Evolutionary conservation across 1,139 yeast species (phyloP).

Genomic region (Blastobotrys aristatus): DNA sequence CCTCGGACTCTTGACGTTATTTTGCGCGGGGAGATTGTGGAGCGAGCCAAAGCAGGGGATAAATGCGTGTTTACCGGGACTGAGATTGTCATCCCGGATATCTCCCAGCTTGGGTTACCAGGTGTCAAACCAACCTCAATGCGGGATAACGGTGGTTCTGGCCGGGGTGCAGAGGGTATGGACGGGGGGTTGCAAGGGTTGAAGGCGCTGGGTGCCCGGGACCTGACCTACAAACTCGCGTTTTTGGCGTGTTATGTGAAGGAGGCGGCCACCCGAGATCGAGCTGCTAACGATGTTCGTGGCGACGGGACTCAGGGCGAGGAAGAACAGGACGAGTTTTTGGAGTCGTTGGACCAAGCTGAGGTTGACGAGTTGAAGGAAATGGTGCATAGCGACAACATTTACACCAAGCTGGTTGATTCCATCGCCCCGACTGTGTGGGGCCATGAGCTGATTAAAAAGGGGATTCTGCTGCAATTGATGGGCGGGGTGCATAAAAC

Average conservation of each 20-base stretch:
- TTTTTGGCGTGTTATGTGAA: conserved; percentile 85
- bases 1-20: conserved; percentile 95
- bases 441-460: conserved; percentile 93
- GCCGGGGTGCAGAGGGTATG: conserved; percentile 63
- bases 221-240: conserved; percentile 85
- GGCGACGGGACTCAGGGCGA: conserved; percentile 41
- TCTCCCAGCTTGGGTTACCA: conserved; percentile 91
- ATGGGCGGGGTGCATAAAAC: conserved; percentile 95
- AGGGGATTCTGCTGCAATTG: conserved; percentile 82
- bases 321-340: conserved; percentile 67
- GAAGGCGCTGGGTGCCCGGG: conserved; percentile 86
- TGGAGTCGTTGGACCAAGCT: conserved; percentile 72
- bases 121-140: conserved; percentile 88
- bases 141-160: conserved; percentile 59
- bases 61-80: conserved; percentile 94
- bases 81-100: conserved; percentile 92
- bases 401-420: conserved; percentile 77
- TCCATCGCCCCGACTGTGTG: conserved; percentile 96
- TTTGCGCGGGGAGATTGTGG: conserved; percentile 90
- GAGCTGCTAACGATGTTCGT: conserved; percentile 40
- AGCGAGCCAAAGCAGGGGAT: conserved; percentile 97
- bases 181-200: conserved; percentile 84
- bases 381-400: conserved; percentile 87
- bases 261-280: conserved; percentile 35
- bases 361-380: conserved; percentile 81